Percentiles rank a stretch among this genome's conserved stretches.
Evolutionary conservation across 345 rosid species (phyloP).

Genomic region (Psidium guajava): DNA sequence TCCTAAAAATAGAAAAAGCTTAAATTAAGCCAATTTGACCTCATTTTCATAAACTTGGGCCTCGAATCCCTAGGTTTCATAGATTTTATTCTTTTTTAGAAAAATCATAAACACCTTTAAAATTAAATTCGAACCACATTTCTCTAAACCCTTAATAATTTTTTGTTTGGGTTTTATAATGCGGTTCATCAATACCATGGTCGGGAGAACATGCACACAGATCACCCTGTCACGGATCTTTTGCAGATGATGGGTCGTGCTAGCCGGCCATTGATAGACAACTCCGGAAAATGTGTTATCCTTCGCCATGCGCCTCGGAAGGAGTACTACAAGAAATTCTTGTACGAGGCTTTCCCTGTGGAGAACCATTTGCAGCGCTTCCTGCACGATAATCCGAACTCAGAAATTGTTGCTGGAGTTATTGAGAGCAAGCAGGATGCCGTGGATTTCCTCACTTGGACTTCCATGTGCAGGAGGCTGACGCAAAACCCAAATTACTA

Average conservation of each 20-base stretch:
- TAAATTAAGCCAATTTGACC: no score
- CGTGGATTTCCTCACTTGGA: conserved; percentile 93
- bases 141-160: no score
- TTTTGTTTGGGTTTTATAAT: no score
- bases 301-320: conserved; percentile 83
- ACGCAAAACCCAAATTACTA: conserved; percentile 92
- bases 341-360: conserved; percentile 83
- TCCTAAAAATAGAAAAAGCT: no score
- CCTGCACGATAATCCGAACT: conserved; percentile 82
- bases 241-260: conserved; percentile 98
- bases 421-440: conserved; percentile 93
- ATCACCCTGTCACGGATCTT: conserved; percentile 76
- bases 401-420: conserved; percentile 73
- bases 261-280: conserved; percentile 74
- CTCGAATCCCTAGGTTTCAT: no score
- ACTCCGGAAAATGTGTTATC: conserved; percentile 81
- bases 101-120: no score
- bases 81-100: no score
- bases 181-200: no score
- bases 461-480: conserved; percentile 88
- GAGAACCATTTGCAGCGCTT: conserved; percentile 90
- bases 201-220: conserved; percentile 76
- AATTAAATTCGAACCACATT: no score
- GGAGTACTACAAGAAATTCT: conserved; percentile 88
- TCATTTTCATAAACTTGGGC: no score